phyloP scores from a whole-genome alignment of 495 filamentous ascomycete genomes.

The Aspergillus steynii region DNA sequence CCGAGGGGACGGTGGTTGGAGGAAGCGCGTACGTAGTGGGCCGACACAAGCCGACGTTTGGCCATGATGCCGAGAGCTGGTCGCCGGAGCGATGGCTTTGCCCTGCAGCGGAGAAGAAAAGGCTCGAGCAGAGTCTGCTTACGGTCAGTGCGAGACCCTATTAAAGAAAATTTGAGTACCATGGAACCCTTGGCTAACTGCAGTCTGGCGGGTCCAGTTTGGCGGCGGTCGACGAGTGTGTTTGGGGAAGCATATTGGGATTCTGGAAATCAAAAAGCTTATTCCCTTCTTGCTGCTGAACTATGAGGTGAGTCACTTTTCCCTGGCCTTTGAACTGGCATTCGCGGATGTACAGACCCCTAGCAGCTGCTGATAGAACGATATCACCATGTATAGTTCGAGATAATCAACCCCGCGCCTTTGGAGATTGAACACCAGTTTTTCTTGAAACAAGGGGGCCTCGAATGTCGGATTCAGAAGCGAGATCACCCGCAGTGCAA shows the following conservation, averaged over 20 bases:
- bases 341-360: too few relatives aligned
- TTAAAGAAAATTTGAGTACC: neutral
- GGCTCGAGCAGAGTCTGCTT: conserved; percentile 36
- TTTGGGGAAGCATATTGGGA: conserved; percentile 71
- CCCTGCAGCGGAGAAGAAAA: conserved; percentile 45
- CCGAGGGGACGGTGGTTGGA: conserved; percentile 24
- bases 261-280: conserved; percentile 79
- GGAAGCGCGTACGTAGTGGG: conserved; percentile 28
- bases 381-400: too few relatives aligned
- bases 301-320: conserved; percentile 51
- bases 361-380: too few relatives aligned
- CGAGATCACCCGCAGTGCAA: too few relatives aligned
- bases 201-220: conserved; percentile 34
- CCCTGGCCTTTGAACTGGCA: too few relatives aligned
- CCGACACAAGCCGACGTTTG: conserved; percentile 41
- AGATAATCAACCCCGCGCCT: too few relatives aligned
- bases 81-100: conserved; percentile 53
- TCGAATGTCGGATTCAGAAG: too few relatives aligned
- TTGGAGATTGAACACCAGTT: too few relatives aligned
- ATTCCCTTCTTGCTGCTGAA: conserved; percentile 66
- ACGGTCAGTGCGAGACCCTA: neutral
- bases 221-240: conserved; percentile 64
- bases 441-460: too few relatives aligned
- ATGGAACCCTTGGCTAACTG: conserved; percentile 11
- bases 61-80: conserved; percentile 47